Evolutionary conservation across 2,329 filamentous ascomycete species (phyloP).

Genomic region (Didymella sp.): DNA sequence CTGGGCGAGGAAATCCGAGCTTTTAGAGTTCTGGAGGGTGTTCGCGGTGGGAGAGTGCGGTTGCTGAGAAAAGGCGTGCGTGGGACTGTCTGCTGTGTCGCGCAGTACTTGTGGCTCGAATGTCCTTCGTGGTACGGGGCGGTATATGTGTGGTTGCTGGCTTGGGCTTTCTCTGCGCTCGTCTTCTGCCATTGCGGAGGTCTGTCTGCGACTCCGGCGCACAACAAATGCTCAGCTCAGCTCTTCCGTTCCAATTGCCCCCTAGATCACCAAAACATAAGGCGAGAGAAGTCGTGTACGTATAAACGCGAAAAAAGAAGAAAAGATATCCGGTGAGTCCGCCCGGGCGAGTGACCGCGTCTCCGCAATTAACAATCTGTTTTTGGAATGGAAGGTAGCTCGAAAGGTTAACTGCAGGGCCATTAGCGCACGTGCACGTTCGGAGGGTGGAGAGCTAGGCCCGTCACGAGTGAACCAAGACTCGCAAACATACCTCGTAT

Average conservation of each 20-base stretch:
- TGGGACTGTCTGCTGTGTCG: constrained; percentile 38
- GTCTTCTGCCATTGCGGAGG: constrained; percentile 39
- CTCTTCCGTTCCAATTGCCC: background rate
- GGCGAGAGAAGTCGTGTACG: constrained; percentile 1
- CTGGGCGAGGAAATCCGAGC: constrained; percentile 46
- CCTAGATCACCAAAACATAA: constrained; percentile 13
- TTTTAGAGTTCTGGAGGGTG: constrained; percentile 31
- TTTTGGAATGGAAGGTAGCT: constrained; percentile 32
- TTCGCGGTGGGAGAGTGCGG: constrained; percentile 17
- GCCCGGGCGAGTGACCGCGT: constrained; percentile 1
- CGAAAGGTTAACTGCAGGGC: constrained; percentile 23
- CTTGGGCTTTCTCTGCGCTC: background rate
- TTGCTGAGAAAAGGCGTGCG: constrained; percentile 29
- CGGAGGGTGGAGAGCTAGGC: constrained; percentile 23
- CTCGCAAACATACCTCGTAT: constrained; percentile 37
- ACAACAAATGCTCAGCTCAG: background rate
- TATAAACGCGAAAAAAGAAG: background rate
- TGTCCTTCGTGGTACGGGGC: constrained; percentile 49
- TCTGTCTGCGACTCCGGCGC: constrained; percentile 3
- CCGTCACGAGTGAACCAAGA: background rate
- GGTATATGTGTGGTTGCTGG: constrained; percentile 42
- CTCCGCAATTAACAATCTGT: constrained; percentile 27
- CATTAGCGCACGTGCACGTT: constrained; percentile 35
- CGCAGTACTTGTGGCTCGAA: constrained; percentile 31
- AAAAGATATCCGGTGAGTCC: constrained; percentile 5